Conservation (phyloP, 2,329 filamentous ascomycete species). For the Annulohypoxylon truncatum region DNA sequence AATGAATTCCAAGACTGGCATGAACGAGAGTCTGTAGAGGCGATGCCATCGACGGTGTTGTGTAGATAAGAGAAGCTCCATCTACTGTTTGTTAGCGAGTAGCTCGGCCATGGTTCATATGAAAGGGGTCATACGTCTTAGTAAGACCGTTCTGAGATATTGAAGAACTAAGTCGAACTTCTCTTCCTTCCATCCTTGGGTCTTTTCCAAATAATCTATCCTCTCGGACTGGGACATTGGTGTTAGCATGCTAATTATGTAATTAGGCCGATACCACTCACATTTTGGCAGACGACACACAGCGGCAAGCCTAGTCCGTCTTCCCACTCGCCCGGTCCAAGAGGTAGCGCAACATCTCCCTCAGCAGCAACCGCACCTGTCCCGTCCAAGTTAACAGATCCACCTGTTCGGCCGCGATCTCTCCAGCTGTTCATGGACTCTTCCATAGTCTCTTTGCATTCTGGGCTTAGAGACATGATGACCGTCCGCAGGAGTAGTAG, state of each 20-base stretch:
- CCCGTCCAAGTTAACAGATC: constrained; percentile 71
- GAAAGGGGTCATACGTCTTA: constrained; percentile 74
- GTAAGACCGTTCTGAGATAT: constrained; percentile 86
- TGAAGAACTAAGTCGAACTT: constrained; percentile 97
- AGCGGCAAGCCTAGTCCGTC: constrained; percentile 87
- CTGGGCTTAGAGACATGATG: constrained; percentile 76
- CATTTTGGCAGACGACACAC: constrained; percentile 96
- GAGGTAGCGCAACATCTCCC: constrained; percentile 76
- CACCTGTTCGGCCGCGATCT: constrained; percentile 76
- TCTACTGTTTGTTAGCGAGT: constrained; percentile 61
- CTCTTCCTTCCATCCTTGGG: constrained; percentile 92
- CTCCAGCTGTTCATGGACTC: constrained; percentile 85
- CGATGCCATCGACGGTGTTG: constrained; percentile 78
- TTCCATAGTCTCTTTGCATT: constrained; percentile 85
- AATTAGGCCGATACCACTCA: constrained; percentile 57
- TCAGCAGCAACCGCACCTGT: constrained; percentile 70
- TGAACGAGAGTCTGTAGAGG: constrained; percentile 84
- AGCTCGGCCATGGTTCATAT: constrained; percentile 6
- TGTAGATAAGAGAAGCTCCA: constrained; percentile 87
- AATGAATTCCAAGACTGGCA: constrained; percentile 87
- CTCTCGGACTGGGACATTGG: constrained; percentile 73
- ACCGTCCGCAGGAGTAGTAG: constrained; percentile 84
- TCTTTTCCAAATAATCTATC: constrained; percentile 90
- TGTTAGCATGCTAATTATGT: constrained; percentile 32
- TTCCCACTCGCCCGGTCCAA: constrained; percentile 93